Evolutionary conservation across 2,329 filamentous ascomycete species (phyloP), one percentile per base, ranked within the genome.

Genomic region (Bimuria novae-zelandiae): DNA sequence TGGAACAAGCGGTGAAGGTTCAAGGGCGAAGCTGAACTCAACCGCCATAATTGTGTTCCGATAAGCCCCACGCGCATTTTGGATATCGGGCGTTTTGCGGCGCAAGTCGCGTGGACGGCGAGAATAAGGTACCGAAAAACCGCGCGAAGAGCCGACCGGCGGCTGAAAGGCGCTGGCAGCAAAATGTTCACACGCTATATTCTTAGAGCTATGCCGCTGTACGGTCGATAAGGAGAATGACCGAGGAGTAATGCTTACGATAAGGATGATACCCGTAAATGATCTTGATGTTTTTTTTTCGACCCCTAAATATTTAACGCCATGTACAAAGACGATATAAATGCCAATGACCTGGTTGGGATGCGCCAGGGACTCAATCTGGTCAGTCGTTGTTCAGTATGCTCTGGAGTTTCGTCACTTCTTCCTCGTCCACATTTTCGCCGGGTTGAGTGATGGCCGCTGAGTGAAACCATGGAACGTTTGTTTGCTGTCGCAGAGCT

Each of bases 391-490:
- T 22, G 5, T 14, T 25, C 2, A 64, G 51, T 33, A 55, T 16
- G 11, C 6, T 30, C 12, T 52, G 37, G 21, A 72, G 52, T 36
- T 21, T 61, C 22, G 22, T 46, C 2, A 71, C 67, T 48, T 73
- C 72, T 5, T 61, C 59, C 7, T 16, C 55, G 51, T 73, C 65
- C 3, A 68, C 71, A 17, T 58, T 54, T 39, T 76, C 75, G 0
- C 66, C 72, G 7, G 55, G 51, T 4, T 55, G 55, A 5, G 65
- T 66, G 33, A 77, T 70, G 4, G 77, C 79, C 45, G 78, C 77
- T 2, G 77, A 79, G 65, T 82, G 79, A 55, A 75, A 75, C 61
- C 70, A 76, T 7, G 36, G 32, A 1, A 73, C 72, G 0, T 58
- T 57, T 2, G 72, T 71, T 22, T 53, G 58, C 8, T 52, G 41